These are phyloP conservation scores for Botrytis elliptica DNA, from an alignment of 2,329 filamentous ascomycete species.

Conservation along the genomic window DNA sequence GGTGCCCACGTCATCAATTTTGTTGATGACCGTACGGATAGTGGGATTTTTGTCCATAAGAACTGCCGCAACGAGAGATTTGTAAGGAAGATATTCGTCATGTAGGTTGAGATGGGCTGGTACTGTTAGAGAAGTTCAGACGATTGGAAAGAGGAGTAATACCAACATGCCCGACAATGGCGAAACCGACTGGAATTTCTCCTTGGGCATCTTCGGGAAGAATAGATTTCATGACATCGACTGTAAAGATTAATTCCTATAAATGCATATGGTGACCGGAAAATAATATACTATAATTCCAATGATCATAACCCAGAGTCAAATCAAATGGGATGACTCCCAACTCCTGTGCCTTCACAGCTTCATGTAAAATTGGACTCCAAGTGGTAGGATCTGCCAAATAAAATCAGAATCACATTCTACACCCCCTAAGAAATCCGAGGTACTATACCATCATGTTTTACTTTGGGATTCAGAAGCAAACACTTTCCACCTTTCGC, in stretches of 20 bases:
- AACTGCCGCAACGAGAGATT: conserved; percentile 79
- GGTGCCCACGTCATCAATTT: conserved; percentile 81
- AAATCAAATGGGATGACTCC: conserved; percentile 74
- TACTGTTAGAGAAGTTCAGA: not conserved
- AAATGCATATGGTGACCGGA: too few species aligned
- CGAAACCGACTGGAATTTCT: conserved; percentile 83
- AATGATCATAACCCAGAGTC: conserved; percentile 78
- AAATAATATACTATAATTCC: conserved; percentile 70
- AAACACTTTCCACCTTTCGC: conserved; percentile 60
- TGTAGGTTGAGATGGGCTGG: conserved; percentile 86
- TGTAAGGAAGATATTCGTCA: conserved; percentile 80
- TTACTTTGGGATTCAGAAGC: conserved; percentile 57
- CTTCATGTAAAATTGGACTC: conserved; percentile 66
- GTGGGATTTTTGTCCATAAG: conserved; percentile 84
- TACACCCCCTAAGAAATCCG: not conserved
- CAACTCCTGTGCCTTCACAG: conserved; percentile 67
- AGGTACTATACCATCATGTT: conserved; percentile 45
- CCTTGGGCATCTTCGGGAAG: conserved; percentile 77
- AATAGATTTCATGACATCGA: conserved; percentile 76
- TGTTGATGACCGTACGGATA: conserved; percentile 92
- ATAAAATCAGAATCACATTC: not conserved
- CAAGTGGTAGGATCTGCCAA: conserved; percentile 69
- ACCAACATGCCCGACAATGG: conserved; percentile 84
- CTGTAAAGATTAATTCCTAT: conserved; percentile 22
- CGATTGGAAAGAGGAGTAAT: conserved; percentile 35